Conservation (phyloP, 345 rosid species). For the Bretschneidera sinensis region DNA sequence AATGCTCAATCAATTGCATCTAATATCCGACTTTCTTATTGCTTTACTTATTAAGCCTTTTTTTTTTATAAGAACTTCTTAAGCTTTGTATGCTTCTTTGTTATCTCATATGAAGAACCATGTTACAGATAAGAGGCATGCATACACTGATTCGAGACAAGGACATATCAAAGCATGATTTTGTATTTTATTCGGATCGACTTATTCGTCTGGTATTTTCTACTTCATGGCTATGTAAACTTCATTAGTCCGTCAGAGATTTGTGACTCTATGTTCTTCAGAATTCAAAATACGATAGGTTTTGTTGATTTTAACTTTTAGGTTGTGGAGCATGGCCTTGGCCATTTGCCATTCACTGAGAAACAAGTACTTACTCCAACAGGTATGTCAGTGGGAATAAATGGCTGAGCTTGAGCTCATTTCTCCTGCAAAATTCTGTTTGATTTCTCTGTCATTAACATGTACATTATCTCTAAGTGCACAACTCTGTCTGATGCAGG, state of each 20-base stretch:
- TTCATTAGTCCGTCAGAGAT: constrained; percentile 6
- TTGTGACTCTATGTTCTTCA: neutral
- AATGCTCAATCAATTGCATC: neutral
- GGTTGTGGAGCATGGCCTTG: constrained; percentile 99
- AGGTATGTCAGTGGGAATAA: constrained; percentile 39
- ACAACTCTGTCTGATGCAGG: no score
- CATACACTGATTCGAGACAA: constrained; percentile 95
- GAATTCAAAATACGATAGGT: constrained; percentile 13
- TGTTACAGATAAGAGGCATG: constrained; percentile 92
- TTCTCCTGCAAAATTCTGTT: neutral
- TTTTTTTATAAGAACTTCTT: no score
- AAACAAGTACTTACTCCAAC: constrained; percentile 96
- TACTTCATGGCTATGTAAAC: constrained; percentile 13
- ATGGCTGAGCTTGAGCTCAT: constrained; percentile 10
- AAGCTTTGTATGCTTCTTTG: constrained; percentile 1
- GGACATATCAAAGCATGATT: constrained; percentile 96
- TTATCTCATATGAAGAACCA: constrained; percentile 18
- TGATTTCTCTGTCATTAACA: no score
- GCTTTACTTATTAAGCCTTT: no score
- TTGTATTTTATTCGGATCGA: constrained; percentile 95
- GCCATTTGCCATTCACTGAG: constrained; percentile 93
- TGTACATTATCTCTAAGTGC: no score
- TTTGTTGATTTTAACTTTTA: constrained; percentile 28
- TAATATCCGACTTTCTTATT: neutral
- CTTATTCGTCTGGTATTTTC: constrained; percentile 82